Percentiles rank a stretch among this genome's conserved stretches.
Evolutionary conservation across 2,329 filamentous ascomycete genomes (phyloP).

Genomic region (Teratosphaeria pseudoeucalypti): DNA sequence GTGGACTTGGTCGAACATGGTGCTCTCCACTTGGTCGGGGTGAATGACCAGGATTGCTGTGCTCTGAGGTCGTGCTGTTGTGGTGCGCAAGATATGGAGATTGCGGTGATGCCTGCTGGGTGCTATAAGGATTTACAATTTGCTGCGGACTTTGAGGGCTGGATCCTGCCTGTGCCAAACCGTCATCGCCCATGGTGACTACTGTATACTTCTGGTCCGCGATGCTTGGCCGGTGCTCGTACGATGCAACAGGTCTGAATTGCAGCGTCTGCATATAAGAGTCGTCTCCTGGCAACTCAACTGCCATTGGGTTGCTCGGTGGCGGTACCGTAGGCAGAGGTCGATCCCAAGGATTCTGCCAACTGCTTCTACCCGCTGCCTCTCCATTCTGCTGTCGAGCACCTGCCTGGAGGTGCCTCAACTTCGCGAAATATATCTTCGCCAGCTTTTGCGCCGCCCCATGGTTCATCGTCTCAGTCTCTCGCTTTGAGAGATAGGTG

Average conservation of each 20-base stretch:
- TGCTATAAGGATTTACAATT: background rate
- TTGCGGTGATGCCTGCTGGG: background rate
- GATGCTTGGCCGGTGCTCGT: slow-evolving; percentile 42
- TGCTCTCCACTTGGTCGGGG: slow-evolving; percentile 13
- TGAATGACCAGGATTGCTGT: slow-evolving; percentile 1
- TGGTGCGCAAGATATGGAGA: background rate
- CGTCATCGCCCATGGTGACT: slow-evolving; percentile 1
- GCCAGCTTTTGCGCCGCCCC: slow-evolving; percentile 71
- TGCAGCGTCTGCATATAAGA: slow-evolving; percentile 7
- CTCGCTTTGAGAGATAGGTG: slow-evolving; percentile 63
- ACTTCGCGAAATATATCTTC: slow-evolving; percentile 68
- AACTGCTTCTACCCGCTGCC: slow-evolving; percentile 13
- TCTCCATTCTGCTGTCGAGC: slow-evolving; percentile 24
- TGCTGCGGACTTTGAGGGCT: slow-evolving; percentile 1
- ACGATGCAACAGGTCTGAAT: slow-evolving; percentile 36
- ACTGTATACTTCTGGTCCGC: slow-evolving; percentile 51
- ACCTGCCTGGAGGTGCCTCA: slow-evolving; percentile 49
- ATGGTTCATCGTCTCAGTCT: slow-evolving; percentile 67
- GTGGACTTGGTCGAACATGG: slow-evolving; percentile 2
- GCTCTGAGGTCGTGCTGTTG: background rate
- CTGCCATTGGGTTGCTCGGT: slow-evolving; percentile 32
- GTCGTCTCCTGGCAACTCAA: slow-evolving; percentile 24
- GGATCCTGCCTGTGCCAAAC: slow-evolving; percentile 3
- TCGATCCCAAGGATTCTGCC: slow-evolving; percentile 22
- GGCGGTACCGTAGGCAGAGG: slow-evolving; percentile 23